Percentiles rank a stretch among this genome's conserved stretches.
Evolutionary conservation across 176 grass and related monocot genomes (phyloP).

Genomic region (Bothriochloa decipiens): DNA sequence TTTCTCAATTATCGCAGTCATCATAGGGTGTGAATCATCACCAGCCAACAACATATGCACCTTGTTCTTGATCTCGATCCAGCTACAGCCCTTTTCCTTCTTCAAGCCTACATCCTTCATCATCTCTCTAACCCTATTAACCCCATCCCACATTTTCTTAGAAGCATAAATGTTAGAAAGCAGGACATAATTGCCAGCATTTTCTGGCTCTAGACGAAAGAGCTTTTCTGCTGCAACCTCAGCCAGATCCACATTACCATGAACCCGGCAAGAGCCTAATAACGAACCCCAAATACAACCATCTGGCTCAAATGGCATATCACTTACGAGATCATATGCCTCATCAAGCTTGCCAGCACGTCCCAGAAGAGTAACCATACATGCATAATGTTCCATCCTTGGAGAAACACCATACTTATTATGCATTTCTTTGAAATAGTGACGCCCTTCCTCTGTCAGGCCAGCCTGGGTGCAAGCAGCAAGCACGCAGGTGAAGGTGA

Average conservation of each 20-base stretch:
- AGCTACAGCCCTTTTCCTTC: conserved; percentile 78
- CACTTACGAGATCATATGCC: conserved; percentile 62
- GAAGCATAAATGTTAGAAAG: conserved; percentile 85
- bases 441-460: conserved; percentile 49
- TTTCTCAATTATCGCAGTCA: conserved; percentile 53
- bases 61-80: conserved; percentile 80
- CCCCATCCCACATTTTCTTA: conserved; percentile 74
- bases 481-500: conserved; percentile 73
- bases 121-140: conserved; percentile 57
- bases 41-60: conserved; percentile 80
- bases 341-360: conserved; percentile 66
- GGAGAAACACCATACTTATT: conserved; percentile 47
- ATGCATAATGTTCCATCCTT: conserved; percentile 74
- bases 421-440: conserved; percentile 65
- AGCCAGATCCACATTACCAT: conserved; percentile 55
- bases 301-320: conserved; percentile 69
- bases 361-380: conserved; percentile 74
- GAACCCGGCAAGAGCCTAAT: conserved; percentile 67
- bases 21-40: conserved; percentile 70
- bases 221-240: conserved; percentile 72
- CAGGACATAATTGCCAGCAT: conserved; percentile 76
- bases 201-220: conserved; percentile 65
- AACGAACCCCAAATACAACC: conserved; percentile 75
- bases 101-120: conserved; percentile 67
- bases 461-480: conserved; percentile 72